phyloP scores from a whole-genome alignment of 2,329 filamentous ascomycete genomes.

The Dactylellina parvicollis region DNA sequence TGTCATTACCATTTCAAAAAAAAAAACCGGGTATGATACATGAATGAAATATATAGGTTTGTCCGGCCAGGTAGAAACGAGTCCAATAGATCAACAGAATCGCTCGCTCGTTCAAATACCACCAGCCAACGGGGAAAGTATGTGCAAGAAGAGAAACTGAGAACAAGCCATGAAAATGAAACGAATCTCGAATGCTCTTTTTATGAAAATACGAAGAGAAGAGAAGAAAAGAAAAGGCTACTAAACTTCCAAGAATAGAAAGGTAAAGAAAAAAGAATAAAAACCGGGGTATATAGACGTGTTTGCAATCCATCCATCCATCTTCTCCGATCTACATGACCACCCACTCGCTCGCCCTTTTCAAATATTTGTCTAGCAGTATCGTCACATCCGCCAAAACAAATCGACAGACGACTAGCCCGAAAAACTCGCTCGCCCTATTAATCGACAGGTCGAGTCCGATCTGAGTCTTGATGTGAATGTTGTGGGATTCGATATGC shows the following conservation, averaged over 20 bases:
- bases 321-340: conserved; percentile 41
- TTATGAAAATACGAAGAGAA: too few species aligned
- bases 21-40: conserved; percentile 47
- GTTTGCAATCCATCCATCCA: conserved; percentile 16
- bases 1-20: conserved; percentile 9
- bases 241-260: neutral
- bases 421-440: conserved; percentile 96
- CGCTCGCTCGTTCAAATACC: neutral
- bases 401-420: conserved; percentile 94
- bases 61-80: neutral
- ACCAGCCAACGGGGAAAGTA: neutral
- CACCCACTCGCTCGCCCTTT: conserved; percentile 96
- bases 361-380: conserved; percentile 95
- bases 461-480: conserved; percentile 88
- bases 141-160: conserved; percentile 32
- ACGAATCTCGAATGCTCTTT: conserved; percentile 8
- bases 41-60: conserved; percentile 8
- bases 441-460: conserved; percentile 91
- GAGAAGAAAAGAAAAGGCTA: neutral
- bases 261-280: conserved; percentile 27
- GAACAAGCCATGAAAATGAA: neutral
- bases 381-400: conserved; percentile 84
- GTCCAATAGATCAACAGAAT: neutral
- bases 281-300: conserved; percentile 54
- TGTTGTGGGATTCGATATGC: conserved; percentile 77